These are phyloP conservation scores for Narthecium ossifragum DNA, from an alignment of 106 monocot genomes.

Conservation along the genomic window DNA sequence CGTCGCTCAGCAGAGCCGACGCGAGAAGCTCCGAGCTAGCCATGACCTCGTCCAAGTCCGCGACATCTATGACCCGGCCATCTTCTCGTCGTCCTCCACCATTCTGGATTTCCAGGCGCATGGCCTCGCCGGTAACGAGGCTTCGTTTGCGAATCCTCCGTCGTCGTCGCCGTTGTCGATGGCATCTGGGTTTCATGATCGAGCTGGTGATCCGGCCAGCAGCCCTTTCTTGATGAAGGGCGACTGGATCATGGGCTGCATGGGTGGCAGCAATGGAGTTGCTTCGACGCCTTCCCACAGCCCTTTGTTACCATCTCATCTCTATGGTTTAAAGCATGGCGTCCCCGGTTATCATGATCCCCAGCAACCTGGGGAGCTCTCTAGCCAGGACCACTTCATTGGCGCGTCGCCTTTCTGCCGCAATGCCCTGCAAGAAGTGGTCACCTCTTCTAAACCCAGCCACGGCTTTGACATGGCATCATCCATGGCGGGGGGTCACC, in stretches of 20 bases:
- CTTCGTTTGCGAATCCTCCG: not conserved
- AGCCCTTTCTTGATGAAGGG: not conserved
- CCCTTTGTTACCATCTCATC: conserved; percentile 11
- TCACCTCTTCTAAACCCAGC: not conserved
- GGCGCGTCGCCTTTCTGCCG: conserved; percentile 4
- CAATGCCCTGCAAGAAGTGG: conserved; percentile 11
- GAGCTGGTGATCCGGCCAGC: not conserved
- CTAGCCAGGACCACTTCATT: conserved; percentile 9
- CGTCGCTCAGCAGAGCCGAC: conserved; percentile 54
- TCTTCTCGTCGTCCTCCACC: conserved; percentile 9
- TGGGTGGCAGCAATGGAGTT: not conserved
- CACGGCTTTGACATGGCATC: too few relatives aligned
- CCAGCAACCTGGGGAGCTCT: not conserved
- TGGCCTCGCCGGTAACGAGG: not conserved
- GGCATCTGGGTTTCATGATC: not conserved
- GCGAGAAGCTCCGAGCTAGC: conserved; percentile 44
- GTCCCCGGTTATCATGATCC: not conserved
- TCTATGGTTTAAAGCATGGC: not conserved
- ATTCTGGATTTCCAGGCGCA: conserved; percentile 1
- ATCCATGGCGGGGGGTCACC: not conserved
- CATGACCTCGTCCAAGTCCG: conserved; percentile 8
- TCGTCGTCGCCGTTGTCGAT: not conserved
- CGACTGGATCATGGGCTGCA: conserved; percentile 1
- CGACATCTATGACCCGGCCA: conserved; percentile 8
- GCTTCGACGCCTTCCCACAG: not conserved